Percentiles rank a stretch among this genome's conserved stretches.
phyloP scores from a whole-genome alignment of 805 yeast genomes.

The Monosporozyma unispora region DNA sequence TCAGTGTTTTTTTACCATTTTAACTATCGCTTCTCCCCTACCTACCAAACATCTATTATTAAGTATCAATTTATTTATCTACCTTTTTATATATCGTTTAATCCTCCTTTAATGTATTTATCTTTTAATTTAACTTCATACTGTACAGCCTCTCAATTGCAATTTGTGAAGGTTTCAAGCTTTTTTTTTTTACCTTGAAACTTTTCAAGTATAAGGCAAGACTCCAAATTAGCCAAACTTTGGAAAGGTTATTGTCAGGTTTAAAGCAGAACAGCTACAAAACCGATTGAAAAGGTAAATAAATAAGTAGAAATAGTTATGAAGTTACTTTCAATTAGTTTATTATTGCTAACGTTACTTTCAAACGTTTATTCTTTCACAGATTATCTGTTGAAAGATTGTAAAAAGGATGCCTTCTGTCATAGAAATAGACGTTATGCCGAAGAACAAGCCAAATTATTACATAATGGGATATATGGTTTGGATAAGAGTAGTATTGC shows the following conservation, averaged over 20 bases:
- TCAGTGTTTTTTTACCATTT: not conserved
- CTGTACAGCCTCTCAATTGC: too few species aligned
- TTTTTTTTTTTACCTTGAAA: not conserved
- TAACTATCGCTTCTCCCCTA: too few species aligned
- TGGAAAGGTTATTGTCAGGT: too few species aligned
- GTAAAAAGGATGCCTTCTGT: slow-evolving; percentile 80
- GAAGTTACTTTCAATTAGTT: not conserved
- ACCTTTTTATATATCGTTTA: too few species aligned
- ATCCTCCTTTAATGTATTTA: too few species aligned
- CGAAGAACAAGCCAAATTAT: not conserved
- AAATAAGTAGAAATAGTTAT: not conserved
- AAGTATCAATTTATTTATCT: too few species aligned
- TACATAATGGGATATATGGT: not conserved
- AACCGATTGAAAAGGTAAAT: not conserved
- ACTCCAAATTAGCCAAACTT: not conserved
- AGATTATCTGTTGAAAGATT: slow-evolving; percentile 62
- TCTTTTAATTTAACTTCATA: not conserved
- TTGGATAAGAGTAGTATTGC: not conserved
- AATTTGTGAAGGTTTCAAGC: too few species aligned
- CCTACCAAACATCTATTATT: too few species aligned
- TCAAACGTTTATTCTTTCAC: slow-evolving; percentile 37
- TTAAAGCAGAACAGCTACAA: not conserved
- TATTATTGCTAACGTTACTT: not conserved
- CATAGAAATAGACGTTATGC: slow-evolving; percentile 59
- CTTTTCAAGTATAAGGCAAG: not conserved